Percentiles rank a stretch among this genome's conserved stretches.
These are phyloP conservation scores for Suhomyces maxii DNA, from an alignment of 1,139 yeast species.

Conservation along the genomic window DNA sequence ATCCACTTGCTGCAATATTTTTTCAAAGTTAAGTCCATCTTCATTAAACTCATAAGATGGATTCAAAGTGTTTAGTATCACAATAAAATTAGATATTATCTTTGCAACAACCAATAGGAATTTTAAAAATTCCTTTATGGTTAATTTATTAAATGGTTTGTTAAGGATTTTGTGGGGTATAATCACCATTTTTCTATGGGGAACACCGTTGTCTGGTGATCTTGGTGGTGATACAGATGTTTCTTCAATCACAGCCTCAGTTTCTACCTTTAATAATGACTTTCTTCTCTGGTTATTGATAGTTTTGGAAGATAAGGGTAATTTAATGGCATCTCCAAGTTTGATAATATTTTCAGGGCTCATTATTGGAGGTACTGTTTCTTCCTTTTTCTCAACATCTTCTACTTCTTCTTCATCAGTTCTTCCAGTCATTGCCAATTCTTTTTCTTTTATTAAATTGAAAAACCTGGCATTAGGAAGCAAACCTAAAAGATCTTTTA, in stretches of 20 bases:
- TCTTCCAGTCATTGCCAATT: slow-evolving; percentile 27
- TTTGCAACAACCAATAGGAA: slow-evolving; percentile 41
- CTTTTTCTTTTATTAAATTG: slow-evolving; percentile 38
- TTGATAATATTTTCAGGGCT: slow-evolving; percentile 33
- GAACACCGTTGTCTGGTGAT: background rate
- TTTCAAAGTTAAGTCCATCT: slow-evolving; percentile 22
- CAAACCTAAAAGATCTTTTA: slow-evolving; percentile 27
- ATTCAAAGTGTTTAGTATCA: slow-evolving; percentile 21
- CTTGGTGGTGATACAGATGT: slow-evolving; percentile 3
- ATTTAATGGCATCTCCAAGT: slow-evolving; percentile 36
- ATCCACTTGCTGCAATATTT: slow-evolving; percentile 17
- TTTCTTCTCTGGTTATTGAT: slow-evolving; percentile 38
- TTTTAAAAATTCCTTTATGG: slow-evolving; percentile 39
- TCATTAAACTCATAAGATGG: slow-evolving; percentile 11
- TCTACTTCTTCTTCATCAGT: slow-evolving; percentile 18
- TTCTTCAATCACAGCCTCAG: slow-evolving; percentile 6
- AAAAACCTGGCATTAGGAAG: slow-evolving; percentile 40
- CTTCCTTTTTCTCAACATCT: slow-evolving; percentile 8
- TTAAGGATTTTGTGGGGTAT: slow-evolving; percentile 46
- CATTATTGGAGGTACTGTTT: slow-evolving; percentile 1
- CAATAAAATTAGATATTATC: slow-evolving; percentile 38
- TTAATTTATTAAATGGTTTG: slow-evolving; percentile 42
- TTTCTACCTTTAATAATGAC: slow-evolving; percentile 7
- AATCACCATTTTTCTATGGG: slow-evolving; percentile 27
- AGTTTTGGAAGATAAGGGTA: slow-evolving; percentile 46